Conservation (phyloP, 768 basidiomycete genomes). For the Suillus discolor region DNA sequence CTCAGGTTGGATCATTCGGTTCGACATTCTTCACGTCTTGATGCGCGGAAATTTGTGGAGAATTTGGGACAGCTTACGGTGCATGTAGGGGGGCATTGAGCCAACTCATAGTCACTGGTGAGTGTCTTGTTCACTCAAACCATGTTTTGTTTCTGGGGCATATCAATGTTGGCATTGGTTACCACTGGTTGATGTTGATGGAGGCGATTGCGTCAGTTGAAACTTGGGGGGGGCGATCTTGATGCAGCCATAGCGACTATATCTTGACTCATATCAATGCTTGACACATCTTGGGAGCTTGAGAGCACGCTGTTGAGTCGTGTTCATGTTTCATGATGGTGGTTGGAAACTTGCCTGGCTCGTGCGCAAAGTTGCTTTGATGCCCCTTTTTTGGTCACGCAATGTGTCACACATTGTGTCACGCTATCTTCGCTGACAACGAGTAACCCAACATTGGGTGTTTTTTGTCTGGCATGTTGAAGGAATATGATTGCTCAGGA, state of each 20-base stretch:
- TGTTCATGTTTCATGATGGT: slow-evolving; percentile 13
- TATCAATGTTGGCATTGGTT: neutral
- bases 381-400: slow-evolving; percentile 15
- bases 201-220: neutral
- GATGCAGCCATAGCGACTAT: slow-evolving; percentile 2
- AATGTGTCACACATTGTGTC: neutral
- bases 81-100: neutral
- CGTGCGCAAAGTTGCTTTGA: slow-evolving; percentile 10
- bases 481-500: neutral
- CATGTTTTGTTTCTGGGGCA: slow-evolving; percentile 6
- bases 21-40: neutral
- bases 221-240: neutral
- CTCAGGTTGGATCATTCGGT: neutral
- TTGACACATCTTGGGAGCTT: slow-evolving; percentile 10
- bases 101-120: slow-evolving; percentile 7
- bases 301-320: slow-evolving; percentile 16
- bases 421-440: neutral
- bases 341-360: slow-evolving; percentile 15
- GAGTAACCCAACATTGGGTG: neutral
- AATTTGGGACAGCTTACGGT: slow-evolving; percentile 1
- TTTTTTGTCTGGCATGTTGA: slow-evolving; percentile 1
- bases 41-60: neutral
- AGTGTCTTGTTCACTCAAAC: slow-evolving; percentile 18
- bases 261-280: slow-evolving; percentile 13
- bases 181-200: neutral